Base-by-base conservation (phyloP, 1,284 basidiomycete species). In the Takashimella koratensis region DNA sequence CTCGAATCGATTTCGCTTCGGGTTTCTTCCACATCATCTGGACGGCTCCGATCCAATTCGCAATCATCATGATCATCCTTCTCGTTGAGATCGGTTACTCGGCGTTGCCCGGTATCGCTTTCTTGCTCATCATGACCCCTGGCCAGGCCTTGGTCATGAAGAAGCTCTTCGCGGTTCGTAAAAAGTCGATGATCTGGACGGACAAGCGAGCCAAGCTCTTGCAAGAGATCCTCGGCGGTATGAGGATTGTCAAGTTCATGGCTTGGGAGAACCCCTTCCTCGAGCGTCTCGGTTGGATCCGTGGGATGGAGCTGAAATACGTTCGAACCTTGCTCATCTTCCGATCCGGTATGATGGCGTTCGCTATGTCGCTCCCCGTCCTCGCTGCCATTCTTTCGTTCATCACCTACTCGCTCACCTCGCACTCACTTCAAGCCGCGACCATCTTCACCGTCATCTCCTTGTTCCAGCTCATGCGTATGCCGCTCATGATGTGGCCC, bases 181-280 rank as follows among this genome's bases (percentile, higher is more conserved):
- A 81, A 56, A 86, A 86, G 67, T 84, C 85, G 42, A 95, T 96
- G 89, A 71, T 77, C 3, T 97, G 88, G 88, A 97, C 93, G 23
- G 80, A 82, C 66, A 60, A 80, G 58, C 72, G 79, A 11, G 76
- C 73, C 11, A 77, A 93, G 64, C 66, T 79, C 5, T 69, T 79
- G 1, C 75, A 76, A 55, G 79, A 80, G 59, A 79, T 94, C 3
- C 75, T 95, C 2, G 84, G 86, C 19, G 88, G 88, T 0, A 92
- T 94, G 83, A 86, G 88, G 63, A 82, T 94, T 52, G 88, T 94
- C 80, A 96, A 95, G 73, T 86, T 87, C 73, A 73, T 74, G 71
- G 73, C 75, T 0, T 80, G 79, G 79, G 78, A 81, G 60, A 57
- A 62, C 2, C 86, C 90, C 0, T 91, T 90, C 74, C 79, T 80